phyloP scores from a whole-genome alignment of 164 flowering plant species.

The Malania oleifera region DNA sequence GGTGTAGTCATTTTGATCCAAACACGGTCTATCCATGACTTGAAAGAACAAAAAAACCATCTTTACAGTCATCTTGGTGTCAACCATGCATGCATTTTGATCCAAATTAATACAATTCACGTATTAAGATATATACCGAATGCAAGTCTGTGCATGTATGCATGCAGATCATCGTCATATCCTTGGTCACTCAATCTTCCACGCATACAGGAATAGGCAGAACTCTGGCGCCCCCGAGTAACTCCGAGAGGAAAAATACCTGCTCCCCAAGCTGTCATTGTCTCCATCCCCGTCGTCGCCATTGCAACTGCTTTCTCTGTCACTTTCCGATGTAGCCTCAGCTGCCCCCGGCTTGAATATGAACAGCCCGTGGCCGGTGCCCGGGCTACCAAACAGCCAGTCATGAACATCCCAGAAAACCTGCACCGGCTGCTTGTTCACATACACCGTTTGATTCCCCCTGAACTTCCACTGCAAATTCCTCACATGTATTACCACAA shows the following conservation, averaged over 20 bases:
- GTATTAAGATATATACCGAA: too few species aligned
- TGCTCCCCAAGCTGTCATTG: slow-evolving; percentile 13
- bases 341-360: slow-evolving; percentile 46
- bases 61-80: too few species aligned
- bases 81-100: too few species aligned
- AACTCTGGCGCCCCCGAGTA: slow-evolving; percentile 22
- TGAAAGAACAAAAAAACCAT: too few species aligned
- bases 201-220: slow-evolving; percentile 57
- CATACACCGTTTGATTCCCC: slow-evolving; percentile 51
- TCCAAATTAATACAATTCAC: too few species aligned
- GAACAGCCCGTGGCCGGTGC: slow-evolving; percentile 50
- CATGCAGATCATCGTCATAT: too few species aligned
- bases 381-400: slow-evolving; percentile 53
- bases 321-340: slow-evolving; percentile 9
- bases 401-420: slow-evolving; percentile 76
- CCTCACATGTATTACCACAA: slow-evolving; percentile 34
- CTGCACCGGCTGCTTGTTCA: slow-evolving; percentile 42
- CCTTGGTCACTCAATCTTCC: slow-evolving; percentile 57
- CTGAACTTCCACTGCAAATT: slow-evolving; percentile 70
- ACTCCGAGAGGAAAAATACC: slow-evolving; percentile 9
- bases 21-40: too few species aligned
- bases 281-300: slow-evolving; percentile 15
- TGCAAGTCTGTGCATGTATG: too few species aligned
- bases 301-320: slow-evolving; percentile 2
- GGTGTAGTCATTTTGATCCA: too few species aligned